A percentile compares a stretch with the other conserved stretches of the same genome.
phyloP scores from a whole-genome alignment of 2,329 filamentous ascomycete species.

The Sporothrix brunneoviolacea region DNA sequence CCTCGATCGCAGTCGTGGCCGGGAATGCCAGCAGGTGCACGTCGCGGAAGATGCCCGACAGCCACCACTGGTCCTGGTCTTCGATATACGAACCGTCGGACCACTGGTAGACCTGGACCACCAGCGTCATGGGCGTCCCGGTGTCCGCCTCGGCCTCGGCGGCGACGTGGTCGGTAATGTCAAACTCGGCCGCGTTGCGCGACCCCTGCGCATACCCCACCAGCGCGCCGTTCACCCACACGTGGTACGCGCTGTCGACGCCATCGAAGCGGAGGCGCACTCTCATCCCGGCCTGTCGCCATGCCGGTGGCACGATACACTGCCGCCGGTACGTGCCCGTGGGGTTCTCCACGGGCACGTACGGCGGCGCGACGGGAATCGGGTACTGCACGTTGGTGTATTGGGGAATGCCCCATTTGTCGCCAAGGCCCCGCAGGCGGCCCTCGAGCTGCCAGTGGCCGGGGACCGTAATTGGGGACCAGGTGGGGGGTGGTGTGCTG shows the following conservation, averaged over 20 bases:
- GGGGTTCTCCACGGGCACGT: slow-evolving; percentile 56
- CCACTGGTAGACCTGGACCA: slow-evolving; percentile 64
- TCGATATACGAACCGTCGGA: slow-evolving; percentile 65
- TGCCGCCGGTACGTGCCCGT: slow-evolving; percentile 55
- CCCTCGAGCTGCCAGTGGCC: slow-evolving; percentile 67
- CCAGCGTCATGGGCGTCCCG: too few relatives aligned
- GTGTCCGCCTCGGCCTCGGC: too few relatives aligned
- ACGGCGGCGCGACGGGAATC: slow-evolving; percentile 58
- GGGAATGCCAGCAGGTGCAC: slow-evolving; percentile 56
- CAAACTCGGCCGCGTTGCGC: slow-evolving; percentile 63
- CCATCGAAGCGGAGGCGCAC: slow-evolving; percentile 62
- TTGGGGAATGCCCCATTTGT: slow-evolving; percentile 51
- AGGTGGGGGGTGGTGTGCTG: too few relatives aligned
- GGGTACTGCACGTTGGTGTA: slow-evolving; percentile 65
- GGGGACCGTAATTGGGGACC: slow-evolving; percentile 50
- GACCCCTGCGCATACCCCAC: slow-evolving; percentile 64
- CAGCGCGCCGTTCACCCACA: slow-evolving; percentile 58
- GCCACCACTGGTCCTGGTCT: slow-evolving; percentile 64
- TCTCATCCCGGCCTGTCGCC: slow-evolving; percentile 28
- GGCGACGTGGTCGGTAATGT: slow-evolving; percentile 40
- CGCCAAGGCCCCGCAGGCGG: neutral
- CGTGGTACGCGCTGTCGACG: slow-evolving; percentile 63
- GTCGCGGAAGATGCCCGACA: slow-evolving; percentile 61
- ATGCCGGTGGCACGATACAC: slow-evolving; percentile 46
- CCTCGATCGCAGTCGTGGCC: slow-evolving; percentile 42